Evolutionary conservation across 2,329 filamentous ascomycete species (phyloP).

Genomic region (Tolypocladium nubicola): DNA sequence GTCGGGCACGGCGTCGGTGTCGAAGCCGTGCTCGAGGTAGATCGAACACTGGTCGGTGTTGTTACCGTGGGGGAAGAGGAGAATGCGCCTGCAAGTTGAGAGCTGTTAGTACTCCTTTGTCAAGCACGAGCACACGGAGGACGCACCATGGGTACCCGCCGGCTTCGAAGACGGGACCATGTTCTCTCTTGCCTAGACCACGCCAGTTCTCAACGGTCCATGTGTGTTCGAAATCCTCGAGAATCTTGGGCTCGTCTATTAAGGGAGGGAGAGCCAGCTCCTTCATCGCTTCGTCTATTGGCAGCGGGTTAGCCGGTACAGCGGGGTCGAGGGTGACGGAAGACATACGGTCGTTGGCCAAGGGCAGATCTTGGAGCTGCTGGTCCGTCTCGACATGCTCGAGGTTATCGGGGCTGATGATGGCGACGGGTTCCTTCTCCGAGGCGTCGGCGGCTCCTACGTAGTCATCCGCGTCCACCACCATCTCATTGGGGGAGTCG

Average conservation of each 20-base stretch:
- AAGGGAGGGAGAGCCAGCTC: constrained; percentile 65
- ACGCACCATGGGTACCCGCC: constrained; percentile 78
- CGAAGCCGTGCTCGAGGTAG: constrained; percentile 91
- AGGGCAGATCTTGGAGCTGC: constrained; percentile 31
- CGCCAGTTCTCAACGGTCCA: constrained; percentile 88
- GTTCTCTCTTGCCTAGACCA: constrained; percentile 64
- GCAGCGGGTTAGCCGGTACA: background rate
- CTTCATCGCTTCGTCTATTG: constrained; percentile 71
- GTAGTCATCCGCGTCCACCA: constrained; percentile 45
- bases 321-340: background rate
- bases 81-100: constrained; percentile 56
- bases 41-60: constrained; percentile 89
- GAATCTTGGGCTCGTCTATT: constrained; percentile 64
- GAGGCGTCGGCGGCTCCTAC: constrained; percentile 36
- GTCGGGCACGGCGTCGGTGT: constrained; percentile 63
- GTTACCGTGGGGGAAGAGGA: constrained; percentile 93
- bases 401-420: constrained; percentile 42
- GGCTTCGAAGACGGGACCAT: constrained; percentile 79
- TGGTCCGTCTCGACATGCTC: constrained; percentile 34
- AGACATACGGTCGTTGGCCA: constrained; percentile 43
- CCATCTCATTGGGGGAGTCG: constrained; percentile 46
- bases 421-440: constrained; percentile 42
- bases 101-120: background rate
- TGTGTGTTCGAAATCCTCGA: constrained; percentile 66
- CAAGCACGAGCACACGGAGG: background rate